These are phyloP conservation scores for Volvox reticuliferus DNA, from an alignment of 139 green algal species.

Conservation along the genomic window DNA sequence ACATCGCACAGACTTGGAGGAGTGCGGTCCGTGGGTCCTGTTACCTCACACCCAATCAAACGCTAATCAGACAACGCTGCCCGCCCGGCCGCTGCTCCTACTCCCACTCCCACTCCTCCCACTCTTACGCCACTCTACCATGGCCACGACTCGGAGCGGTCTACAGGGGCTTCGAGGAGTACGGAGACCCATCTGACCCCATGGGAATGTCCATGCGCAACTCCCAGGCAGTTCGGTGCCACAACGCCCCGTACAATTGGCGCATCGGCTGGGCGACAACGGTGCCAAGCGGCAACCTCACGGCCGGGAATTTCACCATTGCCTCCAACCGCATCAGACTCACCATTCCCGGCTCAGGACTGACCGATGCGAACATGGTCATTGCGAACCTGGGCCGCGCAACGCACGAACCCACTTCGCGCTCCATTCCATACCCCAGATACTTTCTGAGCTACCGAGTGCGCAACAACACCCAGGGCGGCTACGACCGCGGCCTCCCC, in stretches of 20 bases:
- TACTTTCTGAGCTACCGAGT: conserved; percentile 20
- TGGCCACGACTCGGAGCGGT: no score
- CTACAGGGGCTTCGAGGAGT: not conserved
- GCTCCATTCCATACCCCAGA: not conserved
- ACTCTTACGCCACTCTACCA: no score
- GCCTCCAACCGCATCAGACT: not conserved
- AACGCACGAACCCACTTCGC: no score
- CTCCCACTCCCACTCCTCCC: no score
- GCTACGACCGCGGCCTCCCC: conserved; percentile 1
- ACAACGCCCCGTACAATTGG: conserved; percentile 17
- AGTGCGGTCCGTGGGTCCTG: no score
- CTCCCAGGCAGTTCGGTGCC: not conserved
- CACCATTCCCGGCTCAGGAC: not conserved
- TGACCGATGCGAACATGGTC: conserved; percentile 15
- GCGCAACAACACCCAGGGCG: not conserved
- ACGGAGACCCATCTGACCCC: conserved; percentile 16
- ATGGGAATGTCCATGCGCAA: not conserved
- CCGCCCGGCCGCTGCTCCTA: no score
- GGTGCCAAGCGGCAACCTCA: conserved; percentile 5
- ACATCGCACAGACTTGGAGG: no score
- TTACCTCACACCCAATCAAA: no score
- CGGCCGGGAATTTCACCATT: conserved; percentile 12
- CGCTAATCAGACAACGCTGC: no score
- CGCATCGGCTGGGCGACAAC: conserved; percentile 4
- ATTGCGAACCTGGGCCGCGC: not conserved